Evolutionary conservation across 345 rosid species (phyloP).

Genomic region (Eucalyptus regnans): DNA sequence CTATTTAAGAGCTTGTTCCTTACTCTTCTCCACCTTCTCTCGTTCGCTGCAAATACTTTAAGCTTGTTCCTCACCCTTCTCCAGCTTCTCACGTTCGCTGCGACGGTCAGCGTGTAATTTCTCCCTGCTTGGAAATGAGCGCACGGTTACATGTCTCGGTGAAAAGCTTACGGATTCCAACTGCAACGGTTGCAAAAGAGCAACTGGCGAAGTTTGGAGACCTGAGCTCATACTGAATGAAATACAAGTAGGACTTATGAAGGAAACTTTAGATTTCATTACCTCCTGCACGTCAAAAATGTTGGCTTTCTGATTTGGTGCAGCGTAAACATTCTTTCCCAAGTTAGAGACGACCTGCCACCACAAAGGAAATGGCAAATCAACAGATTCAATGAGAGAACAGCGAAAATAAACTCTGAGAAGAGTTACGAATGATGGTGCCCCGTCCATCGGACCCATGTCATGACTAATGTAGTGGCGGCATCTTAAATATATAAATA

Average conservation of each 20-base stretch:
- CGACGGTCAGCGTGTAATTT: slow-evolving; percentile 54
- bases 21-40: slow-evolving; percentile 54
- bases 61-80: slow-evolving; percentile 45
- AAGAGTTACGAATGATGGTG: not conserved
- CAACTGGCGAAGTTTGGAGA: slow-evolving; percentile 51
- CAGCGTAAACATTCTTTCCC: slow-evolving; percentile 42
- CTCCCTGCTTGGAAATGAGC: slow-evolving; percentile 19
- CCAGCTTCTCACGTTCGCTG: slow-evolving; percentile 71
- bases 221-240: slow-evolving; percentile 29
- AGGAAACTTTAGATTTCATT: not conserved
- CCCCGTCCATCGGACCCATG: slow-evolving; percentile 78
- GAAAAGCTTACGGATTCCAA: slow-evolving; percentile 39
- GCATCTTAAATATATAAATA: no score
- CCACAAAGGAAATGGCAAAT: not conserved
- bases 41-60: slow-evolving; percentile 65
- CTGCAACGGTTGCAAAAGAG: slow-evolving; percentile 66
- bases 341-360: slow-evolving; percentile 45
- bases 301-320: slow-evolving; percentile 56
- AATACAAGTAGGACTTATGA: not conserved
- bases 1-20: slow-evolving; percentile 55
- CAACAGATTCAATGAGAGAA: not conserved
- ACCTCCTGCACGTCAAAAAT: slow-evolving; percentile 68
- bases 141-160: not conserved
- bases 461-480: slow-evolving; percentile 9
- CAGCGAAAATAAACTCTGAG: not conserved